Base-by-base conservation (phyloP, 345 rosid species). In the Hibiscus syriacus region DNA sequence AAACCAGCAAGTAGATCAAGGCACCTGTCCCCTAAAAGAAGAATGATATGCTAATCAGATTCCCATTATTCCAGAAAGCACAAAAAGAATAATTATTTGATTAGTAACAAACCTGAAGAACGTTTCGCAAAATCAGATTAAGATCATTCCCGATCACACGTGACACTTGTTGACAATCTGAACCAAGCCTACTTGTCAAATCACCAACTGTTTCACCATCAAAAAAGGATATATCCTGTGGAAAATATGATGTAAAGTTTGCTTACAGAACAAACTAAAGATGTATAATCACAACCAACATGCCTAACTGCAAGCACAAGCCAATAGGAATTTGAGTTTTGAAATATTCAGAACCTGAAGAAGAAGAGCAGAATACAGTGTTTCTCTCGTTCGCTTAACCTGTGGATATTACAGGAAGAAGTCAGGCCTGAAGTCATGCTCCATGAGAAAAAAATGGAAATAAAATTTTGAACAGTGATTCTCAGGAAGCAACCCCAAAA, bases 131-230 rank as follows among this genome's bases (percentile, higher is more conserved):
- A 73, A 93, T 90, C 77, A 89, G 71, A 79, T 93, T 93, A 73
- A 93, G 89, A 81, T 93, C 98, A 74, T 84, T 89, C 55, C 96
- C 96, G 58, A 93, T 90, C 68, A 93, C 92, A 57, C 94, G 87
- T 14, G 98, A 93, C 64, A 93, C 96, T 84, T 93, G 98, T 83
- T 93, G 98, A 74, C 97, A 90, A 68, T 93, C 98, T 26, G 98
- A 92, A 46, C 97, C 98, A 56, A 93, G 98, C 83, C 98, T 86
- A 77, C 97, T 93, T 34, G 97, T 93, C 80, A 93, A 83, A 75
- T 89, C 98, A 81, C 97, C 98, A 78, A 93, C 94, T 70, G 96
- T 93, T 82, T 89, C 92, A 78, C 82, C 72, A 74, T 93, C 98
- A 72, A 90, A 93, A 82, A 93, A 93, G 20, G 97, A 84, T 80